Evolutionary conservation across 331 rosid species (phyloP).

Genomic region (Rosa hybrid): DNA sequence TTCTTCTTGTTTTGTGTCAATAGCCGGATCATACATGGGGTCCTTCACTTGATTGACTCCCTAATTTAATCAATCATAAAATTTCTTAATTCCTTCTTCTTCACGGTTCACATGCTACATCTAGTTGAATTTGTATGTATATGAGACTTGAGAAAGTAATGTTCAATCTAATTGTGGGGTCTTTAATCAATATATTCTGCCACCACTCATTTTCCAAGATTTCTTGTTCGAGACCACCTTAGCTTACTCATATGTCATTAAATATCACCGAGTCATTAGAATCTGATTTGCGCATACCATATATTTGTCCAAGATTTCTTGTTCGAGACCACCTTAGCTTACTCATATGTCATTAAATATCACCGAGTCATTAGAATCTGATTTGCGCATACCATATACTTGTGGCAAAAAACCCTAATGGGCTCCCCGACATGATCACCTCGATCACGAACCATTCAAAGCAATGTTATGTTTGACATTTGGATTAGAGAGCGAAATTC

Average conservation of each 20-base stretch:
- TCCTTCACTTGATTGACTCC: conserved; percentile 8
- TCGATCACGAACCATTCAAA: neutral
- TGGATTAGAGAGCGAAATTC: no score
- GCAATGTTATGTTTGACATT: neutral
- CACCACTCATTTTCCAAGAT: conserved; percentile 43
- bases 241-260: conserved; percentile 30
- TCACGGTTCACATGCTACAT: neutral
- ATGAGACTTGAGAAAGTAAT: conserved; percentile 16
- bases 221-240: conserved; percentile 19
- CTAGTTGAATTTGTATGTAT: neutral
- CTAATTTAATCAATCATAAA: neutral
- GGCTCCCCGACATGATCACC: neutral
- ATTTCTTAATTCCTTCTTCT: neutral
- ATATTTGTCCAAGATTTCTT: conserved; percentile 34
- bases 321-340: conserved; percentile 19
- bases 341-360: conserved; percentile 26
- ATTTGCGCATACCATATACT: neutral
- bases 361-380: neutral
- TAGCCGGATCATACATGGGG: neutral
- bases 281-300: neutral
- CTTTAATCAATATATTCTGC: conserved; percentile 32
- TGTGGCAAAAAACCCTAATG: neutral
- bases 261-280: neutral
- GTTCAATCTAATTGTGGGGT: conserved; percentile 47
- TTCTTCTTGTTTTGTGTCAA: conserved; percentile 6